A percentile compares a stretch with the other conserved stretches of the same genome.
These are phyloP conservation scores for Medicago arabica DNA, from an alignment of 306 rosid genomes.

Conservation along the genomic window DNA sequence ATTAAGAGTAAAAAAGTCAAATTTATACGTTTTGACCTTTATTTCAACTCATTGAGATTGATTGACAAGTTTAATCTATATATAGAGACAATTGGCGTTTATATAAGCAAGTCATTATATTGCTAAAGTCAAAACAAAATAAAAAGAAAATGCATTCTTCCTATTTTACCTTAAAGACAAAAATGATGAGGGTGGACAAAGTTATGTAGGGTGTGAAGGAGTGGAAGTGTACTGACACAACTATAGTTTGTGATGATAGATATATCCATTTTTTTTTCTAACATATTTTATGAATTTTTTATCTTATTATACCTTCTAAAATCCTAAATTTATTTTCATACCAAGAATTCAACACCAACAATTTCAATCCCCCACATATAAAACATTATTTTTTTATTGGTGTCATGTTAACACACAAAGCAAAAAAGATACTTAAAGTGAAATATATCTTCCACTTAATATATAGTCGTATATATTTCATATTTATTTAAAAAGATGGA, in stretches of 20 bases:
- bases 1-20: no score
- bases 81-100: background rate
- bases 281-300: no score
- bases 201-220: no score
- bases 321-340: background rate
- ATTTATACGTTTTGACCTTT: background rate
- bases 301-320: background rate
- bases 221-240: no score
- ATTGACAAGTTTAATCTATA: background rate
- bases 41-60: background rate
- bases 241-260: no score
- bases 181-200: no score
- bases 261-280: no score
- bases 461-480: no score
- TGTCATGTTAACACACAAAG: background rate
- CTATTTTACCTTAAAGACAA: no score
- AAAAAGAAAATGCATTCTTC: background rate
- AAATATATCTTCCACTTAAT: no score
- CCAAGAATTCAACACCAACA: background rate
- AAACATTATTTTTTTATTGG: background rate
- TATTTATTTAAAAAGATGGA: no score
- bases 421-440: no score
- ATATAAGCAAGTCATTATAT: background rate
- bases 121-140: constrained; percentile 14
- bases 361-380: background rate